Evolutionary conservation across 2,329 filamentous ascomycete genomes (phyloP).

Genomic region (Aspergillus tamarii): DNA sequence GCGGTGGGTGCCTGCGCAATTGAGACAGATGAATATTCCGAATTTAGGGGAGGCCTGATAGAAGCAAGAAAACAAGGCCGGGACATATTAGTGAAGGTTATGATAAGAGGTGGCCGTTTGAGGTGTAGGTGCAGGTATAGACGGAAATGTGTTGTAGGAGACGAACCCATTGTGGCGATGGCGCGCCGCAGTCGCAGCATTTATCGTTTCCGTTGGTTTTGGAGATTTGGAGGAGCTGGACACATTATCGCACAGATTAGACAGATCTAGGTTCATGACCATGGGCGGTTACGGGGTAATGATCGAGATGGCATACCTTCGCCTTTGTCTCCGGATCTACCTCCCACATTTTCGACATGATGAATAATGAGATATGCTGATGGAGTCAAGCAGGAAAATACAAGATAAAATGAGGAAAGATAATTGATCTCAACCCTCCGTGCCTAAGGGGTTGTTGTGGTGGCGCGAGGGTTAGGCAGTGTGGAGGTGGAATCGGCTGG

Average conservation of each 20-base stretch:
- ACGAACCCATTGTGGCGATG: constrained; percentile 93
- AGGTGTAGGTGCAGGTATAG: background rate
- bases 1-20: constrained; percentile 91
- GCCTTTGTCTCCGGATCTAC: constrained; percentile 96
- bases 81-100: background rate
- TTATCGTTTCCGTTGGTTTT: constrained; percentile 85
- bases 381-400: background rate
- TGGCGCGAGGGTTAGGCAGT: background rate
- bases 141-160: constrained; percentile 11
- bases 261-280: background rate
- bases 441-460: background rate
- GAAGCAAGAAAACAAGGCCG: constrained; percentile 1
- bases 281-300: background rate
- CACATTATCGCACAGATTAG: background rate
- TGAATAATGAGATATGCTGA: background rate
- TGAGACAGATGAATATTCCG: constrained; percentile 97
- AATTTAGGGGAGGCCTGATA: constrained; percentile 81
- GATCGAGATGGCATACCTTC: constrained; percentile 65
- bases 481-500: constrained; percentile 1
- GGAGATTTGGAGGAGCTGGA: constrained; percentile 84
- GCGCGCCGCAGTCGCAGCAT: constrained; percentile 94
- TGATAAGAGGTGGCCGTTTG: background rate
- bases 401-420: background rate
- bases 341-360: constrained; percentile 86
- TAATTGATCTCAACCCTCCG: background rate